phyloP scores from a whole-genome alignment of 2,329 filamentous ascomycete genomes.

The Botryotinia narcissicola region DNA sequence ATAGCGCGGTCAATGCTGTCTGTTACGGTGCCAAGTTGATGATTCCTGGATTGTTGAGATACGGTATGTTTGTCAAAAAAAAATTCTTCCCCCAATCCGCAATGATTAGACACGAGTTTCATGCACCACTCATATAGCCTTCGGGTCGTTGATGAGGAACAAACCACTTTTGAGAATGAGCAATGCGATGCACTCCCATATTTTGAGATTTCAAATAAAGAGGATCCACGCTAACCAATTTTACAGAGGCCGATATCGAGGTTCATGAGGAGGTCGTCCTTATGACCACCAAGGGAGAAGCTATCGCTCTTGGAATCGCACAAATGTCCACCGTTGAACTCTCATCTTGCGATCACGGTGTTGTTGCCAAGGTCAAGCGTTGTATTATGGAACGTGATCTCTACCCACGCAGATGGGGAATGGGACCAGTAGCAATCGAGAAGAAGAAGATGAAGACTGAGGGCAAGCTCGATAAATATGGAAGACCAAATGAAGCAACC shows the following conservation, averaged over 20 bases:
- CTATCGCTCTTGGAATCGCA: constrained; percentile 91
- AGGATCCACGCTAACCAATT: constrained; percentile 33
- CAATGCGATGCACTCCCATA: background rate
- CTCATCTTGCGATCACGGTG: constrained; percentile 93
- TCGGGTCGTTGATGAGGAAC: constrained; percentile 86
- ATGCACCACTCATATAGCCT: constrained; percentile 99
- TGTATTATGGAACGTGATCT: constrained; percentile 99
- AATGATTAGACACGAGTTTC: constrained; percentile 90
- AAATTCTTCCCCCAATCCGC: constrained; percentile 35
- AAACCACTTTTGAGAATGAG: constrained; percentile 20
- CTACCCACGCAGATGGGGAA: constrained; percentile 94
- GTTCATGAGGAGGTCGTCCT: constrained; percentile 94
- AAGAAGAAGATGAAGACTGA: constrained; percentile 99
- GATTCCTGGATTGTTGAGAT: constrained; percentile 92
- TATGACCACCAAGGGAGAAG: constrained; percentile 99
- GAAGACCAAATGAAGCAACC: constrained; percentile 86
- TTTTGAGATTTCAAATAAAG: background rate
- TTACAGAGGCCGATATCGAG: constrained; percentile 79
- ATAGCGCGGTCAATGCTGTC: constrained; percentile 92
- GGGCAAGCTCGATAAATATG: constrained; percentile 97
- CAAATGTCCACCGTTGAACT: constrained; percentile 99
- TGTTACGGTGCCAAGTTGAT: constrained; percentile 99
- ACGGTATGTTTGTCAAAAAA: constrained; percentile 58
- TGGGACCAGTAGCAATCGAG: constrained; percentile 87
- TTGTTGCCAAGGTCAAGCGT: constrained; percentile 98